Evolutionary conservation across 2,329 filamentous ascomycete species (phyloP).

Genomic region (Ceratocystis variospora): DNA sequence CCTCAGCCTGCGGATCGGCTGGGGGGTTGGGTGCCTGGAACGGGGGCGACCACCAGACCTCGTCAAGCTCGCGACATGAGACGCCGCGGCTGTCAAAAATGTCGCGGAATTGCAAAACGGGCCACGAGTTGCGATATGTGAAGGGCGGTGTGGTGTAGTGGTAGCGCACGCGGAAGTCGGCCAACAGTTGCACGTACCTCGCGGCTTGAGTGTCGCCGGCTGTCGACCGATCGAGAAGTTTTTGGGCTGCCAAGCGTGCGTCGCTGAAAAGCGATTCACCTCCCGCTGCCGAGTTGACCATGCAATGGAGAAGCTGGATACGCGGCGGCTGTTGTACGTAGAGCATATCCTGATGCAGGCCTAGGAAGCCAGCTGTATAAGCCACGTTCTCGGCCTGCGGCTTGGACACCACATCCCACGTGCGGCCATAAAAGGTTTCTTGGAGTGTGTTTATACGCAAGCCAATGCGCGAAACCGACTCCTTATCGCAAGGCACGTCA

Average conservation of each 20-base stretch:
- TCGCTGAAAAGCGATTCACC: slow-evolving; percentile 83
- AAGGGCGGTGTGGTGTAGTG: slow-evolving; percentile 55
- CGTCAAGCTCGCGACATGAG: slow-evolving; percentile 21
- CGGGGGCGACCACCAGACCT: slow-evolving; percentile 56
- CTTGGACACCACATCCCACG: slow-evolving; percentile 78
- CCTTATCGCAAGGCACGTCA: slow-evolving; percentile 54
- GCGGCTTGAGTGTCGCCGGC: neutral
- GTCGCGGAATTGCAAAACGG: slow-evolving; percentile 34
- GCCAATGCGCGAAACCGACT: slow-evolving; percentile 54
- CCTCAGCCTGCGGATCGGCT: neutral
- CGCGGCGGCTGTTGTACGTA: slow-evolving; percentile 70
- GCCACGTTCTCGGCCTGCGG: slow-evolving; percentile 81
- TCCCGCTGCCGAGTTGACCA: slow-evolving; percentile 64
- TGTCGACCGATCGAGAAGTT: slow-evolving; percentile 23
- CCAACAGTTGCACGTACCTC: slow-evolving; percentile 29
- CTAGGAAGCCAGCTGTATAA: slow-evolving; percentile 68
- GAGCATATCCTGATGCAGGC: slow-evolving; percentile 85
- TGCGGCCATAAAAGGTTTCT: slow-evolving; percentile 80
- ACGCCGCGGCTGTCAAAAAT: neutral
- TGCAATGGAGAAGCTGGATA: slow-evolving; percentile 78
- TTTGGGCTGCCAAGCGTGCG: slow-evolving; percentile 45
- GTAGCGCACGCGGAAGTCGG: slow-evolving; percentile 40
- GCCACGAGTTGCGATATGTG: slow-evolving; percentile 45
- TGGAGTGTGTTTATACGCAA: slow-evolving; percentile 63
- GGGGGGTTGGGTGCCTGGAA: slow-evolving; percentile 50